These are phyloP conservation scores for Dalbergia cultrata DNA, from an alignment of 306 rosid genomes.

Conservation along the genomic window DNA sequence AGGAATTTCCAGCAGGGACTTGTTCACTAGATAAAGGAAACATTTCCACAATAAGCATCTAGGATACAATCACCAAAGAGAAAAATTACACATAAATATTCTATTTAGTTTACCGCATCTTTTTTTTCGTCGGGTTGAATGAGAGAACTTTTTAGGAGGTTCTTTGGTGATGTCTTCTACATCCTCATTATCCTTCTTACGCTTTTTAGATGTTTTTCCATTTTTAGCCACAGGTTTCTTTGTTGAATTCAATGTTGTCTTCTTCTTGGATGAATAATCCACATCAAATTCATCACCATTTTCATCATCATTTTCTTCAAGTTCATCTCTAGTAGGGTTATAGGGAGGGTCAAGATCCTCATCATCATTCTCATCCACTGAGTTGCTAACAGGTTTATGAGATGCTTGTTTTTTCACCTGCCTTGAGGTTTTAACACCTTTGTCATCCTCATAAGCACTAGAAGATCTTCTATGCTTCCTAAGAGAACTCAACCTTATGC, in stretches of 20 bases:
- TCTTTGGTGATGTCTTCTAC: constrained; percentile 45
- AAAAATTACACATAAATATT: constrained; percentile 20
- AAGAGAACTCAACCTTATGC: constrained; percentile 37
- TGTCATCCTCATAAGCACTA: constrained; percentile 44
- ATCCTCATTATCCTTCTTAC: constrained; percentile 57
- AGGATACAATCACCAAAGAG: constrained; percentile 24
- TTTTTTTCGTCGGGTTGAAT: constrained; percentile 77
- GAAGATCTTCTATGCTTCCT: constrained; percentile 50
- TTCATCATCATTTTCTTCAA: constrained; percentile 56
- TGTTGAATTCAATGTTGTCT: constrained; percentile 52
- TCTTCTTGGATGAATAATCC: constrained; percentile 54
- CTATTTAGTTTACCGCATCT: constrained; percentile 64
- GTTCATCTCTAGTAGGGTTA: constrained; percentile 52
- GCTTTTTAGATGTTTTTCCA: constrained; percentile 63
- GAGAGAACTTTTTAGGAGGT: constrained; percentile 76
- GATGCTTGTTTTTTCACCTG: constrained; percentile 55
- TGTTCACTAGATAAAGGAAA: constrained; percentile 64
- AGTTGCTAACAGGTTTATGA: constrained; percentile 53
- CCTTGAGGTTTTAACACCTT: constrained; percentile 58
- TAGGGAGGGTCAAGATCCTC: constrained; percentile 54
- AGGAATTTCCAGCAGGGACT: constrained; percentile 77
- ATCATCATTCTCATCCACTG: constrained; percentile 47
- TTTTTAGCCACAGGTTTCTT: constrained; percentile 65
- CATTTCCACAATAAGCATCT: constrained; percentile 41
- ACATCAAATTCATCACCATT: constrained; percentile 53